Base-by-base conservation (phyloP, 768 basidiomycete species). In the Boletales sp. region DNA sequence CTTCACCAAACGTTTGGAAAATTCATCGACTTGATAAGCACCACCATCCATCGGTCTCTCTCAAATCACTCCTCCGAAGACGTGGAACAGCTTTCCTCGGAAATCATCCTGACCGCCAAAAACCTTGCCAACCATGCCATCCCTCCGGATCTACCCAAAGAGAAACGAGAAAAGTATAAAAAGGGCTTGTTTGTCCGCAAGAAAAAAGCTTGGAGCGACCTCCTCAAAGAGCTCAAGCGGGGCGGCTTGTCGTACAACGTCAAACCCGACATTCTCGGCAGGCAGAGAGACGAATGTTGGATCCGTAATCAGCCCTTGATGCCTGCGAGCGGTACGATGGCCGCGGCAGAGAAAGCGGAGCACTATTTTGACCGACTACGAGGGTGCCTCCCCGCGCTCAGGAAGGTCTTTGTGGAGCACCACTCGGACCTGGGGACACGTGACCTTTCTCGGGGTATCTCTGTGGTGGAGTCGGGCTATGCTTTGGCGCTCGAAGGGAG, bases 181-280 rank as follows among this genome's bases (percentile, higher is more conserved):
- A 94, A 94, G 64, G 81, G 83, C 18, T 69, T 97, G 10, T 73
- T 88, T 36, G 79, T 81, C 4, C 81, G 90, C 42, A 99, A 98
- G 72, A 75, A 88, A 54, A 90, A 90, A 62, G 94, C 94, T 1
- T 92, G 86, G 81, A 84, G 87, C 25, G 94, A 98, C 63, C 74
- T 96, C 17, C 72, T 96, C 54, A 95, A 93, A 67, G 92, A 94
- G 61, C 72, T 96, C 46, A 90, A 90, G 64, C 77, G 80, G 2
- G 73, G 80, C 17, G 96, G 96, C 17, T 75, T 97, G 46, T 74
- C 90, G 0, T 68, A 74, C 36, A 87, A 80, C 46, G 70, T 90
- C 44, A 88, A 86, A 61, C 79, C 90, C 2, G 86, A 88, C 19
- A 63, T 85, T 21, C 74, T 91, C 4, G 71, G 69, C 18, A 78